Evolutionary conservation across 805 yeast genomes (phyloP), one percentile per base, ranked within the genome.

Genomic region (Candida multigemmis): DNA sequence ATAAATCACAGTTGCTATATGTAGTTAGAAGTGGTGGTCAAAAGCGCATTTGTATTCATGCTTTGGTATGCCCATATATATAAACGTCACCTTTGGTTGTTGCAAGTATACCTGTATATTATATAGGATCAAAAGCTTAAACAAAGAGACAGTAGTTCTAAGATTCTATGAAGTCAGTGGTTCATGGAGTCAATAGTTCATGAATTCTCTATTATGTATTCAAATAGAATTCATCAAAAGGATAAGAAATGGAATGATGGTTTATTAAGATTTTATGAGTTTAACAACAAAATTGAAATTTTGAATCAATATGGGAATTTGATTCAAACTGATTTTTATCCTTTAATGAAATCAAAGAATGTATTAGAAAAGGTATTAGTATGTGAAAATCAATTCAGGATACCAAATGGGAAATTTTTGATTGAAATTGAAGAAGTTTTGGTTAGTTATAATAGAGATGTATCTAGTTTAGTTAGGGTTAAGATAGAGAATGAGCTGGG

Each of bases 211-310:
- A 47, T 71, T 3, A 52, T 71, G 10, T 71, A 58, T 41, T 62
- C 76, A 2, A 51, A 42, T 16, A 51, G 74, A 13, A 42, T 67
- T 6, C 34, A 32, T 7, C 74, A 71, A 39, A 67, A 60, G 32
- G 58, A 53, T 24, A 69, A 71, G 38, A 48, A 48, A 32, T 71
- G 77, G 77, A 53, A 53, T 30, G 78, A 71, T 38, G 77, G 77
- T 1, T 50, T 40, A 7, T 40, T 70, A 28, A 53, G 54, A 30
- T 56, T 49, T 41, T 71, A 64, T 41, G 60, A 58, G 36, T 55
- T 68, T 38, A 71, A 71, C 43, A 60, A 60, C 22, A 68, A 69
- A 38, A 30, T 70, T 7, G 65, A 66, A 27, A 44, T 71, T 12
- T 48, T 43, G 25, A 60, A 58, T 33, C 63, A 54, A 10, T 51